Evolutionary conservation across 257 asterid genomes (phyloP).

Genomic region (Parsonsia alboflavescens): DNA sequence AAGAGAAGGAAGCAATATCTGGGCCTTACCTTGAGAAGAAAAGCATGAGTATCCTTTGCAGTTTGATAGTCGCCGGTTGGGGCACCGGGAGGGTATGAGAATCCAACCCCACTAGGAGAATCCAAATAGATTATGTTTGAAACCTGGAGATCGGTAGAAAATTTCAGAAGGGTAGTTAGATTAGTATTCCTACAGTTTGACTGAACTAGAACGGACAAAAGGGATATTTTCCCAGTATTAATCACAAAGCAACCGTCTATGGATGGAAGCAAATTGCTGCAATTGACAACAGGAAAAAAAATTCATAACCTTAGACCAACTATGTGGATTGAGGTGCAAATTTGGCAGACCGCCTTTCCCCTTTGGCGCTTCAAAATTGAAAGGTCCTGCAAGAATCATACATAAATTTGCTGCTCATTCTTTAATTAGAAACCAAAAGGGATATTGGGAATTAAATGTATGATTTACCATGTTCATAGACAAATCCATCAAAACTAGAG

Average conservation of each 20-base stretch:
- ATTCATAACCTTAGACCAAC: constrained; percentile 56
- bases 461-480: constrained; percentile 52
- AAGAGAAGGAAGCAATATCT: background rate
- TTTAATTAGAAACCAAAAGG: too few relatives aligned
- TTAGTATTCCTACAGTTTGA: background rate
- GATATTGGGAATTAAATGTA: too few relatives aligned
- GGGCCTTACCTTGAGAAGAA: constrained; percentile 49
- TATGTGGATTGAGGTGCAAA: constrained; percentile 48
- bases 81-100: constrained; percentile 33
- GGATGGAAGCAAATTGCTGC: background rate
- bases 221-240: background rate
- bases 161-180: background rate
- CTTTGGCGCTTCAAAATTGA: constrained; percentile 48
- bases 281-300: background rate
- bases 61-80: constrained; percentile 43
- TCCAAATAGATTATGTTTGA: constrained; percentile 54
- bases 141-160: constrained; percentile 27
- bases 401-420: background rate
- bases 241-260: background rate
- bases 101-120: constrained; percentile 61
- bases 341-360: constrained; percentile 35
- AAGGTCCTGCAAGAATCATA: constrained; percentile 44
- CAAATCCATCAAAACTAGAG: constrained; percentile 69
- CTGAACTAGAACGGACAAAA: background rate
- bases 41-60: constrained; percentile 43